Base-by-base conservation (phyloP, 306 rosid genomes). In the Quercus wislizeni region DNA sequence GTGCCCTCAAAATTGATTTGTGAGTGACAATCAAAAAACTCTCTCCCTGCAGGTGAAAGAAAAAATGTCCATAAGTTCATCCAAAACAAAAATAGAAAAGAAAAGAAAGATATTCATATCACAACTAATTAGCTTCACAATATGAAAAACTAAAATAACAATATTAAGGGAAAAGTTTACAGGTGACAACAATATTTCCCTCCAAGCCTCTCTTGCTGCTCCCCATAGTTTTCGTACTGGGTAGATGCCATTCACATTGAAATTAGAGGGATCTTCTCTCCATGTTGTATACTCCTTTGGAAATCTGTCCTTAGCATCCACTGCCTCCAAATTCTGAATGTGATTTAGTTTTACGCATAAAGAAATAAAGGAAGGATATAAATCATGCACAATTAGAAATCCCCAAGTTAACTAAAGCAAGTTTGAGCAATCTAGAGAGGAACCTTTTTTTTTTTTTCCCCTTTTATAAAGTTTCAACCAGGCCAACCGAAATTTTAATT, bases 241-340 rank as follows among this genome's bases (percentile, higher is more conserved):
- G 76, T 83, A 87, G 78, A 84, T 79, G 56, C 88, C 93, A 77
- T 90, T 86, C 78, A 92, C 85, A 18, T 10, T 18, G 78, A 92
- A 89, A 82, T 84, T 86, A 71, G 97, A 89, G 33, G 95, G 97
- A 70, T 92, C 93, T 83, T 90, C 97, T 75, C 97, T 86, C 97
- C 95, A 92, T 21, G 74, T 67, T 31, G 63, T 83, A 71, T 90
- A 90, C 87, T 90, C 91, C 78, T 89, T 81, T 5, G 87, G 85
- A 77, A 80, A 83, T 74, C 75, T 86, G 64, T 69, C 70, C 89
- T 80, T 86, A 46, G 89, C 89, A 77, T 86, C 81, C 87, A 76
- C 89, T 83, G 89, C 82, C 87, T 86, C 83, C 85, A 83, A 80
- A 86, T 82, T 86, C 87, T 84, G 82, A 92, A 89, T 86, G 57